phyloP scores from a whole-genome alignment of 2,329 filamentous ascomycete genomes.

The Fusarium decemcellulare region DNA sequence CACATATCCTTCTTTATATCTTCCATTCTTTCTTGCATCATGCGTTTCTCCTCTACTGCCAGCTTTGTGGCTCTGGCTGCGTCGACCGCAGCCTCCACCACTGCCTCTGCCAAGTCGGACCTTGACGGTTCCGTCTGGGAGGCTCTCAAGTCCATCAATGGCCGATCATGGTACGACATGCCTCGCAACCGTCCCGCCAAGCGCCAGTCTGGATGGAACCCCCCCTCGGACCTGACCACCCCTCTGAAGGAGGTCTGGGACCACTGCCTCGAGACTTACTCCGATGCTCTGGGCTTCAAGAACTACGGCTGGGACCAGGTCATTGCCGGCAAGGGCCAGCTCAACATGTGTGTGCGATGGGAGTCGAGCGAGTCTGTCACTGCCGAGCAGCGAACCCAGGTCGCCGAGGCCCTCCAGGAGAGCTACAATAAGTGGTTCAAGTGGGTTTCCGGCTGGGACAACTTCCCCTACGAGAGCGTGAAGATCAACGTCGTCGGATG shows the following conservation, averaged over 20 bases:
- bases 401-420: conserved; percentile 52
- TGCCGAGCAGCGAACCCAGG: conserved; percentile 54
- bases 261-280: conserved; percentile 48
- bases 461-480: conserved; percentile 58
- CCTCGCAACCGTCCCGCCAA: conserved; percentile 46
- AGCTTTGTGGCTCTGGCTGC: conserved; percentile 42
- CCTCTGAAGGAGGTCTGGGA: conserved; percentile 52
- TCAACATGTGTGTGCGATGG: conserved; percentile 59
- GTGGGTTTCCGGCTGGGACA: conserved; percentile 59
- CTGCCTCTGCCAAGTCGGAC: conserved; percentile 42
- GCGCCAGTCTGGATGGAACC: conserved; percentile 48
- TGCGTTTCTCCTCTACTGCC: conserved; percentile 44
- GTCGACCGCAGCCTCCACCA: conserved; percentile 35
- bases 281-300: conserved; percentile 45
- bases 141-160: conserved; percentile 31
- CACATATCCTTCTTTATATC: neutral
- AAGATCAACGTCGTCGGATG: conserved; percentile 59
- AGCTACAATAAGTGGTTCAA: conserved; percentile 59
- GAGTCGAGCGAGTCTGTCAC: conserved; percentile 55
- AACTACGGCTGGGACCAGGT: conserved; percentile 55
- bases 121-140: conserved; percentile 50
- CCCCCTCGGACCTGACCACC: conserved; percentile 41
- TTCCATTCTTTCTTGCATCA: conserved; percentile 23
- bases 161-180: conserved; percentile 20
- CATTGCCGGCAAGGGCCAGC: conserved; percentile 49